A percentile compares a stretch with the other conserved stretches of the same genome.
Evolutionary conservation across 352 stramenopile genomes (phyloP).

Genomic region (Phytopythium montanum): DNA sequence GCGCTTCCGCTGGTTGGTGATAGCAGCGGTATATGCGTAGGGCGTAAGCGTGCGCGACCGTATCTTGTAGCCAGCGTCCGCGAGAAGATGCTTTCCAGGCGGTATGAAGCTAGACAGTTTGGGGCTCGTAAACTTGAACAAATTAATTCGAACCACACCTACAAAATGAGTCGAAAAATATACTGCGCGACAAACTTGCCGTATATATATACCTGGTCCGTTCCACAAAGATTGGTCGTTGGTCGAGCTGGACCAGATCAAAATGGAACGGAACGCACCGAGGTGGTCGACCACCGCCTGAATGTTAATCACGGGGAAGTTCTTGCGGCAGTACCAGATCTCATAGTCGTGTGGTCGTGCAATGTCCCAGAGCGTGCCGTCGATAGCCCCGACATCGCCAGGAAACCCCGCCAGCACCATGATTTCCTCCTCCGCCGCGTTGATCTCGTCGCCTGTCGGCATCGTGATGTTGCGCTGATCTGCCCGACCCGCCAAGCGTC

Average conservation of each 20-base stretch:
- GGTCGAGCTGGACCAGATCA: constrained; percentile 10
- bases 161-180: too few relatives aligned
- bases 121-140: too few relatives aligned
- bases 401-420: constrained; percentile 10
- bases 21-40: constrained; percentile 6
- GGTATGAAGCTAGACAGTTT: constrained; percentile 2
- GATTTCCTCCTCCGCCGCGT: constrained; percentile 6
- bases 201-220: constrained; percentile 9
- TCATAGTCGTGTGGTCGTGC: constrained; percentile 11
- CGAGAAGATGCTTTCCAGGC: constrained; percentile 10
- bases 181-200: constrained; percentile 5
- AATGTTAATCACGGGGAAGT: constrained; percentile 13
- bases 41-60: constrained; percentile 12
- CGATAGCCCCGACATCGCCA: constrained; percentile 9
- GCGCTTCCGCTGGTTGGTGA: constrained; percentile 7
- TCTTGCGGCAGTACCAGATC: constrained; percentile 15
- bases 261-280: constrained; percentile 13
- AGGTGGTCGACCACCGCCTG: constrained; percentile 15
- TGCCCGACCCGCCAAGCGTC: too few relatives aligned
- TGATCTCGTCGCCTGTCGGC: too few relatives aligned
- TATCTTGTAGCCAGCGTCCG: constrained; percentile 12
- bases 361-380: constrained; percentile 12
- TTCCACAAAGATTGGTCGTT: constrained; percentile 22
- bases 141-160: too few relatives aligned
- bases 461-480: too few relatives aligned